phyloP scores from a whole-genome alignment of 2,329 filamentous ascomycete species.

The Ceratocystis diversiconidia region DNA sequence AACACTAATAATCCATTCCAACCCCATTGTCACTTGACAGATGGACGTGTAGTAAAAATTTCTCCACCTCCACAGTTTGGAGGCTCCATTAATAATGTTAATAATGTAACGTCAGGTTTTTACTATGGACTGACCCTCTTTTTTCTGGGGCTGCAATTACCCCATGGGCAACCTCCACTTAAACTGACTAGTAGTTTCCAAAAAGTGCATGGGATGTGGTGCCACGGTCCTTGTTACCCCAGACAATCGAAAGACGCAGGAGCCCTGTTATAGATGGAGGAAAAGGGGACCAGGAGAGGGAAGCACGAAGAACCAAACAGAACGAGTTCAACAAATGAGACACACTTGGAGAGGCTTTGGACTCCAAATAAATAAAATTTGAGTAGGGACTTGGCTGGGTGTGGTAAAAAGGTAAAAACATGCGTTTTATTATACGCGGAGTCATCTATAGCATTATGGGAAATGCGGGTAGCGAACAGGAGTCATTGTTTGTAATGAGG shows the following conservation, averaged over 20 bases:
- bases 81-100: background rate
- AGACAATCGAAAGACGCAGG: slow-evolving; percentile 3
- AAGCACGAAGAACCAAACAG: slow-evolving; percentile 2
- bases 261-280: background rate
- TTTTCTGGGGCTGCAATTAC: slow-evolving; percentile 4
- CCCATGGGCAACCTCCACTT: slow-evolving; percentile 6
- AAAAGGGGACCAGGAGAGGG: background rate
- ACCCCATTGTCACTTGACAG: background rate
- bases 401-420: background rate
- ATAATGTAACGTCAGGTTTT: background rate
- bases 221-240: slow-evolving; percentile 13
- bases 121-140: background rate
- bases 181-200: slow-evolving; percentile 4
- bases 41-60: background rate
- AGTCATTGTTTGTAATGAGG: no score
- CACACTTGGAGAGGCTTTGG: background rate
- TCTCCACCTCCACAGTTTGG: background rate
- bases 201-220: slow-evolving; percentile 13
- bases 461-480: background rate
- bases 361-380: background rate
- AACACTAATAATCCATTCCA: background rate
- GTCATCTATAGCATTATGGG: background rate
- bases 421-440: background rate
- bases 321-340: background rate
- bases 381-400: no score